phyloP scores from a whole-genome alignment of 2,329 filamentous ascomycete species.

The Stagonosporopsis cucurbitacearum region DNA sequence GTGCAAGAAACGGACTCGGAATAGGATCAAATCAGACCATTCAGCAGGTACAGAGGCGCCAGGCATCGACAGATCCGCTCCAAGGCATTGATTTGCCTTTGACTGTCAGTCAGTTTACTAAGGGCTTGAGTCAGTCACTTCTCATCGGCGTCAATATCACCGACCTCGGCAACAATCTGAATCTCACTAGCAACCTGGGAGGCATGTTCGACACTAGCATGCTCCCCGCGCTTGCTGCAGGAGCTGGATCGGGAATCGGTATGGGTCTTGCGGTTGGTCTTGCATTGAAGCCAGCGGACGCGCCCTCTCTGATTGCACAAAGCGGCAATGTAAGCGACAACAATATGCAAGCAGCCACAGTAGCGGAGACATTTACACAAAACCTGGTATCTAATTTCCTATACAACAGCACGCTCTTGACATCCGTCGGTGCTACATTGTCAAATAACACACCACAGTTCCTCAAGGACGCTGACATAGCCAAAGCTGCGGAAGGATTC shows the following conservation, averaged over 20 bases:
- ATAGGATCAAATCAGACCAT: constrained; percentile 10
- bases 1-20: constrained; percentile 32
- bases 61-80: constrained; percentile 13
- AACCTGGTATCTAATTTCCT: constrained; percentile 33
- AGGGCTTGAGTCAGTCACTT: constrained; percentile 37
- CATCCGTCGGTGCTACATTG: constrained; percentile 10
- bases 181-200: background rate
- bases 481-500: constrained; percentile 37
- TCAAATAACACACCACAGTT: constrained; percentile 10
- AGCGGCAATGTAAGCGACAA: constrained; percentile 14
- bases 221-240: constrained; percentile 32
- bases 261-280: constrained; percentile 35
- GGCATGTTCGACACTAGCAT: constrained; percentile 17
- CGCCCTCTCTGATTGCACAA: constrained; percentile 4
- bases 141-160: constrained; percentile 29
- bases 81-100: constrained; percentile 23
- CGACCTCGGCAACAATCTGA: constrained; percentile 12
- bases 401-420: constrained; percentile 29
- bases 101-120: constrained; percentile 30
- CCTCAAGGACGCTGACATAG: constrained; percentile 17
- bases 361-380: constrained; percentile 32
- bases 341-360: constrained; percentile 22
- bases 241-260: constrained; percentile 39
- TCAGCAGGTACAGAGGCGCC: constrained; percentile 14
- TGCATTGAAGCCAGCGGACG: constrained; percentile 17